Conservation (phyloP, 306 rosid species). For the Corylus heterophylla region DNA sequence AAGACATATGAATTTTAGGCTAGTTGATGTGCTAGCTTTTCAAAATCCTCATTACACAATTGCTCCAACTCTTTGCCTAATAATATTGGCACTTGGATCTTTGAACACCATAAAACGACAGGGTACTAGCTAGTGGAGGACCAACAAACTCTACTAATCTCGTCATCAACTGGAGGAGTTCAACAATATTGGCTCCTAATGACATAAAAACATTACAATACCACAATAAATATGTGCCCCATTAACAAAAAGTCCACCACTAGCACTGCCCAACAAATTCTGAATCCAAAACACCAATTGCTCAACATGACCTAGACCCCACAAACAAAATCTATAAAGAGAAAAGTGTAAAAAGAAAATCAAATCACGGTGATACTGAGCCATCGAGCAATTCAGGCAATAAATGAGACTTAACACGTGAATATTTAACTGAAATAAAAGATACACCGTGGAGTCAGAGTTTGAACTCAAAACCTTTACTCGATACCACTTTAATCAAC, state of each 20-base stretch:
- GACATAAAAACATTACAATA: not conserved
- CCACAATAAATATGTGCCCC: conserved; percentile 4
- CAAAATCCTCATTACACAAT: not conserved
- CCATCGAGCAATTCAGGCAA: not conserved
- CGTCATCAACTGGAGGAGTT: conserved; percentile 6
- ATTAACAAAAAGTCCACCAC: conserved; percentile 14
- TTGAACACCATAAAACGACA: not conserved
- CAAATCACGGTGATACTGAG: not conserved
- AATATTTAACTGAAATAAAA: too few species aligned
- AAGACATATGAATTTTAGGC: too few species aligned
- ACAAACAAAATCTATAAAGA: not conserved
- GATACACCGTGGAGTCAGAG: too few species aligned
- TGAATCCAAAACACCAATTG: conserved; percentile 2
- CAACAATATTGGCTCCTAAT: not conserved
- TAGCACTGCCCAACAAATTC: conserved; percentile 13
- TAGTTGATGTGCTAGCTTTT: not conserved
- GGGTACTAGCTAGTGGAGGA: conserved; percentile 19
- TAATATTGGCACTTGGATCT: not conserved
- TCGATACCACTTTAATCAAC: too few species aligned
- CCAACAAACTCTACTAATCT: conserved; percentile 18
- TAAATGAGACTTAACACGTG: not conserved
- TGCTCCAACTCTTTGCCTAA: not conserved
- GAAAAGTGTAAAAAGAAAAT: not conserved
- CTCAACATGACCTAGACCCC: not conserved
- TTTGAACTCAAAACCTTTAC: too few species aligned